Base-by-base conservation (phyloP, 352 stramenopile genomes). In the Halophytophthora batemanensis region DNA sequence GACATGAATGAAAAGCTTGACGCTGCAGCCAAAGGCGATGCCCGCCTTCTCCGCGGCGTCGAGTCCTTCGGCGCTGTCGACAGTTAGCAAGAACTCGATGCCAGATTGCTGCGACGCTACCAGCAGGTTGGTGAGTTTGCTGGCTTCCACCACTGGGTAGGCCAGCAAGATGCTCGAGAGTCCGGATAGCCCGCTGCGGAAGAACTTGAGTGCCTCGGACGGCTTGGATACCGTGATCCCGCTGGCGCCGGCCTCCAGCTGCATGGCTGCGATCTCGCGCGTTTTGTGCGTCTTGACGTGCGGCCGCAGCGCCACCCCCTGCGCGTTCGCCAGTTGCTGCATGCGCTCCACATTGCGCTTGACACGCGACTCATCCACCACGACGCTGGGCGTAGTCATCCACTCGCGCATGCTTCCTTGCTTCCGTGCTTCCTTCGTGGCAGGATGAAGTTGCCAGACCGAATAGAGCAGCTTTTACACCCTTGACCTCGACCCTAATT, bases 251-350 rank as follows among this genome's bases (percentile, higher is more conserved):
- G 71, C 63, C 19, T 41, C 53, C 25, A 90, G 61, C 49, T 86
- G 77, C 52, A 81, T 58, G 25, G 53, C 31, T 29, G 80, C 66
- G 57, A 88, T 79, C 57, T 91, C 80, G 13, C 76, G 55, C 19
- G 71, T 87, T 63, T 91, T 91, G 77, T 91, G 80, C 46, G 77
- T 88, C 67, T 90, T 90, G 38, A 63, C 62, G 43, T 91, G 80
- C 25, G 80, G 80, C 2, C 80, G 80, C 34, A 91, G 62, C 33
- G 73, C 61, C 41, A 91, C 77, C 39, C 58, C 8, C 31, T 87
- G 55, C 19, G 29, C 36, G 13, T 43, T 60, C 8, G 80, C 77
- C 22, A 86, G 49, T 48, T 61, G 52, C 59, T 90, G 80, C 80
- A 90, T 90, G 47, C 65, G 63, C 25, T 80, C 52, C 28, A 90